Percentiles rank a stretch among this genome's conserved stretches.
phyloP scores from a whole-genome alignment of 2,329 filamentous ascomycete genomes.

The Ilyonectria mors-panacis region DNA sequence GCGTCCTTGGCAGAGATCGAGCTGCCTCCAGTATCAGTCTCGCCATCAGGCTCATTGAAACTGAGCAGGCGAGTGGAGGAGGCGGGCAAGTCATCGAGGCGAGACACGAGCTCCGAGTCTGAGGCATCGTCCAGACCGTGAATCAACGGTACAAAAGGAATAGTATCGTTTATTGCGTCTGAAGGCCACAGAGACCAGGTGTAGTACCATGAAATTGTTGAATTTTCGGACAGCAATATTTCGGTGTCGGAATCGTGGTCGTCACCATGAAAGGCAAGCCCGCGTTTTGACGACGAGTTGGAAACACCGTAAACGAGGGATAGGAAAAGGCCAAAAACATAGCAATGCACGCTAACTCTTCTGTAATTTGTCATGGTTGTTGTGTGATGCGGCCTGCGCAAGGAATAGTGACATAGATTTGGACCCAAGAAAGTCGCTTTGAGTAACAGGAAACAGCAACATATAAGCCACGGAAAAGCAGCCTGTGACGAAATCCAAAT shows the following conservation, averaged over 20 bases:
- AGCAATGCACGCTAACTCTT: neutral
- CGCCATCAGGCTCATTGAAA: slow-evolving; percentile 61
- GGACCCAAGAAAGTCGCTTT: neutral
- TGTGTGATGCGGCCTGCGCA: neutral
- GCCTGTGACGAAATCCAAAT: neutral
- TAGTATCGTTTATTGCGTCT: slow-evolving; percentile 33
- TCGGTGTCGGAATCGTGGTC: slow-evolving; percentile 50
- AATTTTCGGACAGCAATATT: slow-evolving; percentile 55
- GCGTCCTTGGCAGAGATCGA: slow-evolving; percentile 56
- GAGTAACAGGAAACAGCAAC: neutral
- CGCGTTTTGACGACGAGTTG: slow-evolving; percentile 42
- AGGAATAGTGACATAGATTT: neutral
- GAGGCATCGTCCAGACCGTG: slow-evolving; percentile 55
- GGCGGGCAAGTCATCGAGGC: slow-evolving; percentile 48
- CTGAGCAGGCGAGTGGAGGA: slow-evolving; percentile 57
- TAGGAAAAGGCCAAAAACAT: neutral
- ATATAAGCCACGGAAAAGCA: neutral
- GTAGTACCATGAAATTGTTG: slow-evolving; percentile 60
- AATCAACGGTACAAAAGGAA: slow-evolving; percentile 57
- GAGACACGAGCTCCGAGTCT: slow-evolving; percentile 43
- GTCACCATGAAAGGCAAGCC: slow-evolving; percentile 45
- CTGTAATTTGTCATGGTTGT: neutral
- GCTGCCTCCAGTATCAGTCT: slow-evolving; percentile 57
- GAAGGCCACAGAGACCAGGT: slow-evolving; percentile 57
- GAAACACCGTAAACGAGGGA: neutral